Evolutionary conservation across 2,329 filamentous ascomycete genomes (phyloP).

Genomic region (Diplodia intermedia): DNA sequence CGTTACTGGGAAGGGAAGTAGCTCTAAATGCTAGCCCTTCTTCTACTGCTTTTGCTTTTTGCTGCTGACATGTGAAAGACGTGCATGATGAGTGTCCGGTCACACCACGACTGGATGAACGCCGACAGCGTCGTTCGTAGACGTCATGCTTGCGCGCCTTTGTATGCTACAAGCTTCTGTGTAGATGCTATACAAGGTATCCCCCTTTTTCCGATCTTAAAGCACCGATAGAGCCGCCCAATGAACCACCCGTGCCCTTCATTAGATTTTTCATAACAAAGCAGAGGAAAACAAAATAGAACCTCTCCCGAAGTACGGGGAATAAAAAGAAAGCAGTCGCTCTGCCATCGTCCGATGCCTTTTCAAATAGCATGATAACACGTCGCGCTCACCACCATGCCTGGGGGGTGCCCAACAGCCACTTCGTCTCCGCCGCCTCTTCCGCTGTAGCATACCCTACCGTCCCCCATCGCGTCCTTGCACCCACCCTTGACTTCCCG

Average conservation of each 20-base stretch:
- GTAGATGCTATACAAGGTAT: background rate
- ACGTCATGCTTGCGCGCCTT: background rate
- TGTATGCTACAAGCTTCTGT: background rate
- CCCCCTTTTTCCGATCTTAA: background rate
- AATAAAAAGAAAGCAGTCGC: background rate
- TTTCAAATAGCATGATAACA: constrained; percentile 6
- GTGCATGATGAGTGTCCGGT: background rate
- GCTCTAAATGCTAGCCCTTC: background rate
- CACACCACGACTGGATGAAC: background rate
- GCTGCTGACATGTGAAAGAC: background rate
- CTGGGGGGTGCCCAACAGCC: background rate
- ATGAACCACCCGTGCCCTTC: background rate
- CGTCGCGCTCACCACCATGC: background rate
- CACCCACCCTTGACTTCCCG: background rate
- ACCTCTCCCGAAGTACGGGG: background rate
- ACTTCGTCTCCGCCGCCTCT: background rate
- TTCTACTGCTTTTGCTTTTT: background rate
- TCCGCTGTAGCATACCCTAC: background rate
- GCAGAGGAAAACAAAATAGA: background rate
- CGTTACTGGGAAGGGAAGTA: background rate
- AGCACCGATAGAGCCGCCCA: background rate
- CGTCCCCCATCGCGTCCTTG: background rate
- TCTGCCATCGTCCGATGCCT: background rate
- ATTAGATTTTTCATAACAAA: background rate
- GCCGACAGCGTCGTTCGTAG: background rate